Evolutionary conservation across 2,329 filamentous ascomycete species (phyloP).

Genomic region (Nigrospora oryzae): DNA sequence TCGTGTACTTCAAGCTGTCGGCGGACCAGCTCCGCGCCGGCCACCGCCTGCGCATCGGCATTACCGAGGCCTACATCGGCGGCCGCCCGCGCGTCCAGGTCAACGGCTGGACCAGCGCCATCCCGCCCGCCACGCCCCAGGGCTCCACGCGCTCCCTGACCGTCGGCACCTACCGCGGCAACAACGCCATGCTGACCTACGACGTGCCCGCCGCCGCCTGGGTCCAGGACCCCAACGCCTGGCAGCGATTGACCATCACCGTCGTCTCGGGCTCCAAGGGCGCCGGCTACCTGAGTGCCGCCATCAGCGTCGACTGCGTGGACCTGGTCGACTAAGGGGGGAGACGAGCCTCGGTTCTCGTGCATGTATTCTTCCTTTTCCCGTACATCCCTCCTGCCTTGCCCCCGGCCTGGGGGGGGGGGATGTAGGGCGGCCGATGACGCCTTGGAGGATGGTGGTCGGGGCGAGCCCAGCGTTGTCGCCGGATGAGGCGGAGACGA

Average conservation of each 20-base stretch:
- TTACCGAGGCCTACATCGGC: conserved; percentile 21
- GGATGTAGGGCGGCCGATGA: no score
- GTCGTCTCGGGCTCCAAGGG: conserved; percentile 19
- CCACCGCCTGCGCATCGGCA: conserved; percentile 19
- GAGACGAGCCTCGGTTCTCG: no score
- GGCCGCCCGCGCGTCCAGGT: conserved; percentile 21
- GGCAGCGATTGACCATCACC: conserved; percentile 19
- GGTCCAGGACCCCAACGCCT: conserved; percentile 16
- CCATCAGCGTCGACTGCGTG: conserved; percentile 18
- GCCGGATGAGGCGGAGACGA: no score
- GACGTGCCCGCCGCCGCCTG: conserved; percentile 17
- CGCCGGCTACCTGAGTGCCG: conserved; percentile 16
- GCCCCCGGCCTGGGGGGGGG: no score
- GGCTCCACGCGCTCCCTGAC: conserved; percentile 21
- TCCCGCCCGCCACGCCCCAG: conserved; percentile 18
- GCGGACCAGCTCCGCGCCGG: conserved; percentile 16
- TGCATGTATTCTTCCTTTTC: no score
- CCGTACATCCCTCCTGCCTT: no score
- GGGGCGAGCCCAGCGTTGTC: no score
- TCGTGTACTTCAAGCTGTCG: conserved; percentile 28
- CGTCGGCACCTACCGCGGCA: conserved; percentile 22
- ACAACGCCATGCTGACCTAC: conserved; percentile 18
- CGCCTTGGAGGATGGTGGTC: no score
- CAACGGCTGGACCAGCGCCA: conserved; percentile 17
- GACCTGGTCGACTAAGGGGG: conserved; percentile 10